phyloP scores from a whole-genome alignment of 2,329 filamentous ascomycete species.

The Talaromyces islandicus region DNA sequence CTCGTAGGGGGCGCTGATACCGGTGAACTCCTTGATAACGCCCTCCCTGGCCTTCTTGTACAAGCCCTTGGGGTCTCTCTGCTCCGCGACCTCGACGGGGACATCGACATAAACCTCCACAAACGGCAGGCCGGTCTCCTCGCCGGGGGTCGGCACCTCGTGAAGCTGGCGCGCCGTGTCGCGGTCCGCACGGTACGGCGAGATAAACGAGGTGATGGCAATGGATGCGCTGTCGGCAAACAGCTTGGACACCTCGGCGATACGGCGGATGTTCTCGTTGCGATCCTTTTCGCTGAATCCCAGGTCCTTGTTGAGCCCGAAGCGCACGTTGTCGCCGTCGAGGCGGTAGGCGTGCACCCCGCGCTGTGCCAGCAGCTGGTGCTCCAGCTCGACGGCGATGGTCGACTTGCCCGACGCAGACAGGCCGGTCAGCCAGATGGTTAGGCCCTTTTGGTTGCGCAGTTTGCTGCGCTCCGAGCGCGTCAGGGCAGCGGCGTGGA shows the following conservation, averaged over 20 bases:
- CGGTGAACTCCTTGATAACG: slow-evolving; percentile 95
- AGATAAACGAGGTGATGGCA: slow-evolving; percentile 94
- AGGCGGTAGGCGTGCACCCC: slow-evolving; percentile 82
- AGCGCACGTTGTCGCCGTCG: slow-evolving; percentile 97
- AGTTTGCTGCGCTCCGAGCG: slow-evolving; percentile 34
- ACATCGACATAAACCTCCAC: slow-evolving; percentile 93
- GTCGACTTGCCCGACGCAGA: slow-evolving; percentile 96
- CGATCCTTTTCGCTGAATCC: slow-evolving; percentile 90
- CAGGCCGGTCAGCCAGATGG: slow-evolving; percentile 96
- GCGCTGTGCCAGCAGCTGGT: slow-evolving; percentile 73
- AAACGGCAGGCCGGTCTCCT: slow-evolving; percentile 67
- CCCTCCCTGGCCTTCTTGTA: slow-evolving; percentile 96
- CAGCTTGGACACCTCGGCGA: slow-evolving; percentile 93
- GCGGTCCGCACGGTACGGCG: slow-evolving; percentile 83
- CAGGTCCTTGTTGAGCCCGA: slow-evolving; percentile 95
- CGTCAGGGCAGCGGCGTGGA: slow-evolving; percentile 38
- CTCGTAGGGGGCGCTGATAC: slow-evolving; percentile 93
- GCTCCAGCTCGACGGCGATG: slow-evolving; percentile 91
- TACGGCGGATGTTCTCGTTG: slow-evolving; percentile 95
- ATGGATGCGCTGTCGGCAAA: slow-evolving; percentile 87
- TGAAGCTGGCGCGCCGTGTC: slow-evolving; percentile 77
- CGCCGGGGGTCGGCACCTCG: slow-evolving; percentile 52
- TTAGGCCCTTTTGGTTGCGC: slow-evolving; percentile 82
- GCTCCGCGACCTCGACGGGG: slow-evolving; percentile 82
- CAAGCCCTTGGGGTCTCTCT: slow-evolving; percentile 92